Evolutionary conservation across 2,329 filamentous ascomycete species (phyloP), one percentile per base, ranked within the genome.

Genomic region (Scopulariopsis brevicaulis): DNA sequence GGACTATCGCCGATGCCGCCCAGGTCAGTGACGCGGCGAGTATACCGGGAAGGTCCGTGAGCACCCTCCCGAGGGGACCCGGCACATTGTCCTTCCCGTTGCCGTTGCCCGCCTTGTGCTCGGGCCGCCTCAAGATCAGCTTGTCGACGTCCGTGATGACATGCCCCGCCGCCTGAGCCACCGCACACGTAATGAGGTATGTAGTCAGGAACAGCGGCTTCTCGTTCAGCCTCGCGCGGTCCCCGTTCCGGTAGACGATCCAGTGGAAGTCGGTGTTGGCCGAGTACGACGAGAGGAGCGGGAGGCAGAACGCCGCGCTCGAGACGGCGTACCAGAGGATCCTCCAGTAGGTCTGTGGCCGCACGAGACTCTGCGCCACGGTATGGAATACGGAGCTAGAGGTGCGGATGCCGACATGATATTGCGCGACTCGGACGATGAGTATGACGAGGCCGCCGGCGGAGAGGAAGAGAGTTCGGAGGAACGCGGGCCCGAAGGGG

Each of bases 151-250:
- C 91, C 56, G 74, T 75, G 67, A 80, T 83, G 18, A 96, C 75
- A 68, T 96, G 92, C 35, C 80, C 66, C 12, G 79, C 65, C 1
- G 87, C 83, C 69, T 96, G 89, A n/a, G 79, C 72, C 11, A 88
- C 59, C 4, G 88, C 89, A 51, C 94, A 77, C 1, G 85, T 70
- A 3, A 85, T 67, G 63, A 94, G 82, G 65, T 88, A 84, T 60
- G 80, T 82, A 37, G 89, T 84, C 55, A 96, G 76, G 68, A 91
- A 94, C 28, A 97, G 80, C 1, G 90, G 86, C 62, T 88, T 83
- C 75, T 97, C 93, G 68, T 97, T 97, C 59, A 96, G 73, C 56
- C 84, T 80, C 22, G 87, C 80, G 40, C 91, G 81, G 68, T 94
- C 89, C 63, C 80, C 85, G 61, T 76, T 84, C 70, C 82, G 83